phyloP scores from a whole-genome alignment of 1,139 yeast species.

The Pichiaceae sp. region DNA sequence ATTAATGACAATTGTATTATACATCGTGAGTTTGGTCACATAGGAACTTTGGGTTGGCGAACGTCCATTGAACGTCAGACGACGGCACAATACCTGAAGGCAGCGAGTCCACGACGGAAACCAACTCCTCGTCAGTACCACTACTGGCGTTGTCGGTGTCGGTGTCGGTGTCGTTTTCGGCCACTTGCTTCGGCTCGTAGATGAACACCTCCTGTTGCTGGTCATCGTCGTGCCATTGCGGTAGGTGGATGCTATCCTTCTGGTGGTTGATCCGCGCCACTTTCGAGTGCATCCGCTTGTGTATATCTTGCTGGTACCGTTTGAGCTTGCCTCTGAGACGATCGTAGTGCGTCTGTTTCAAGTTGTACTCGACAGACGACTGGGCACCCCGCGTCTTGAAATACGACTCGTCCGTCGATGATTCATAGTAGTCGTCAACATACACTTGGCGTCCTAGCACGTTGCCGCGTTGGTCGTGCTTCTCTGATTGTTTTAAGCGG shows the following conservation, averaged over 20 bases:
- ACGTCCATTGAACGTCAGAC: neutral
- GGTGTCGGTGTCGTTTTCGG: neutral
- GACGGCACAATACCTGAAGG: neutral
- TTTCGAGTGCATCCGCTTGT: neutral
- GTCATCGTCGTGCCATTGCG: neutral
- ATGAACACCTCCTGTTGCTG: neutral
- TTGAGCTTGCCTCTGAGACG: neutral
- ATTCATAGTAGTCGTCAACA: slow-evolving; percentile 1
- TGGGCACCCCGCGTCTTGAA: neutral
- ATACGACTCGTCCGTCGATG: neutral
- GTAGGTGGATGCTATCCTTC: neutral
- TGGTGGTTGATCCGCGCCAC: neutral
- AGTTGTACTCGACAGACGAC: neutral
- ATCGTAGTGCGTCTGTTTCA: neutral
- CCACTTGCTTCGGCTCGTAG: slow-evolving; percentile 1
- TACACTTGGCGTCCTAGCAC: slow-evolving; percentile 51
- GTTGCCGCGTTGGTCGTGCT: slow-evolving; percentile 66
- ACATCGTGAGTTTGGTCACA: neutral
- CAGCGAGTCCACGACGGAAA: neutral
- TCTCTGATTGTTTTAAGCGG: slow-evolving; percentile 51
- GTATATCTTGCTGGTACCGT: neutral
- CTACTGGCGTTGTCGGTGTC: slow-evolving; percentile 1
- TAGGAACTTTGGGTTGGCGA: neutral
- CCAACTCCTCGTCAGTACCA: neutral
- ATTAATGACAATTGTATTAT: neutral